phyloP scores from a whole-genome alignment of 2,329 filamentous ascomycete genomes.

The Phaeophleospora eucalypticola region DNA sequence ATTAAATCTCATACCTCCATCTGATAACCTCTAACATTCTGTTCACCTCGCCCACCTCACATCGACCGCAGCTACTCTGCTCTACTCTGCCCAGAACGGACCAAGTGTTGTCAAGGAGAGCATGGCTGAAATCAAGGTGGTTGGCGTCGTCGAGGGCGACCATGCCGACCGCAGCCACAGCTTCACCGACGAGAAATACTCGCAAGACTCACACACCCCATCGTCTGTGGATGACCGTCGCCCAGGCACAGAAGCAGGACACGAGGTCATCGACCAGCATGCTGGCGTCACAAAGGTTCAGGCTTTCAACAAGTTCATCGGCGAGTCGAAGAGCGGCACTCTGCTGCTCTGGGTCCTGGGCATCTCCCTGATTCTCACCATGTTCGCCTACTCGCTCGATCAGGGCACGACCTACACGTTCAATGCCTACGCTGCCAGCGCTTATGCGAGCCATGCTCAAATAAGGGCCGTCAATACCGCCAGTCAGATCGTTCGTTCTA shows the following conservation, averaged over 20 bases:
- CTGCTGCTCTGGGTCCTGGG: constrained; percentile 21
- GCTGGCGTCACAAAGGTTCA: constrained; percentile 24
- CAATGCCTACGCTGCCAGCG: constrained; percentile 9
- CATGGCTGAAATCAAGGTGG: constrained; percentile 4
- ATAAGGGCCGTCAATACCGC: constrained; percentile 10
- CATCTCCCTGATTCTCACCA: constrained; percentile 26
- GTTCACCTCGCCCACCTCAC: background rate
- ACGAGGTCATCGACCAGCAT: background rate
- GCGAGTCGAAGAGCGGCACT: constrained; percentile 24
- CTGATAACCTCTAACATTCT: background rate
- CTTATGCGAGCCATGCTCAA: constrained; percentile 3
- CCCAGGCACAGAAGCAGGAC: background rate
- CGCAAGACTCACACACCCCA: background rate
- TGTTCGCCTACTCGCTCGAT: constrained; percentile 28
- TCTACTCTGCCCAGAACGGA: background rate
- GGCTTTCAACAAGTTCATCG: constrained; percentile 28
- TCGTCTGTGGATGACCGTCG: background rate
- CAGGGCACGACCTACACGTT: constrained; percentile 13
- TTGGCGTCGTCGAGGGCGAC: background rate
- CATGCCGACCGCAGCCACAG: background rate
- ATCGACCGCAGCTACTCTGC: background rate
- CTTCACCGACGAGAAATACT: background rate
- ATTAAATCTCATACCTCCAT: constrained; percentile 4
- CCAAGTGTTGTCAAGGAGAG: too few relatives aligned
- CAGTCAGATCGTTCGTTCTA: constrained; percentile 8